Evolutionary conservation across 2,329 filamentous ascomycete species (phyloP).

Genomic region (Didymella lethalis): DNA sequence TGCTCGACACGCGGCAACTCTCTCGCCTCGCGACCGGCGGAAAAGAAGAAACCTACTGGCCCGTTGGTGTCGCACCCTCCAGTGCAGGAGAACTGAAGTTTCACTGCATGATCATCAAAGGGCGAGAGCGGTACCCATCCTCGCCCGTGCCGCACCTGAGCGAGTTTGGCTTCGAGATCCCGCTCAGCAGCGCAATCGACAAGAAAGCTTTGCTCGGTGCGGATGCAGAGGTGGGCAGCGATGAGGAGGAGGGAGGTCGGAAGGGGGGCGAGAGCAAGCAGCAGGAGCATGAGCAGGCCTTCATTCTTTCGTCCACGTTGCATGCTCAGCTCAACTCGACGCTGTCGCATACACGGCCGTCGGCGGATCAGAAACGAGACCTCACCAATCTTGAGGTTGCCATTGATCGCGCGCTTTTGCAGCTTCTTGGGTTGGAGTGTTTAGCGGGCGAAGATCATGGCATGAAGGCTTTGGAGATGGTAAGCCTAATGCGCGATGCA

Average conservation of each 20-base stretch:
- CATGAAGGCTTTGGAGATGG: conserved; percentile 94
- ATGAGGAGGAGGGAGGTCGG: conserved; percentile 30
- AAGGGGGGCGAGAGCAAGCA: conserved; percentile 56
- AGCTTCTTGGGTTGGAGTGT: conserved; percentile 89
- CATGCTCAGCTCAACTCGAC: conserved; percentile 79
- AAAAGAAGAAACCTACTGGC: conserved; percentile 92
- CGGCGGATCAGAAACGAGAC: conserved; percentile 69
- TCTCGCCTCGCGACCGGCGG: conserved; percentile 82
- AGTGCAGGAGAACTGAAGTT: conserved; percentile 89
- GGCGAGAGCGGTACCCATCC: conserved; percentile 82
- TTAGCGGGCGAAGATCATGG: conserved; percentile 90
- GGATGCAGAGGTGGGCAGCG: conserved; percentile 46
- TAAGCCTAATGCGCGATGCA: conserved; percentile 81
- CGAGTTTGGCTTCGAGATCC: conserved; percentile 92
- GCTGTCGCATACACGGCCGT: conserved; percentile 71
- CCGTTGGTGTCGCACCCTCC: conserved; percentile 87
- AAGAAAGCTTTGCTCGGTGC: conserved; percentile 30
- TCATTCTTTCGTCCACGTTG: conserved; percentile 76
- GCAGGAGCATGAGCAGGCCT: conserved; percentile 78
- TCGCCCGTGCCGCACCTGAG: conserved; percentile 90
- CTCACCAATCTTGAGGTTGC: conserved; percentile 79
- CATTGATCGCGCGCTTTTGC: conserved; percentile 87
- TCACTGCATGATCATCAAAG: conserved; percentile 99
- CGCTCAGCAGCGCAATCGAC: conserved; percentile 67
- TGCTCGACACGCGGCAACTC: conserved; percentile 87